Conservation (phyloP, 202 grass and related monocot genomes). For the Panicum hallii region DNA sequence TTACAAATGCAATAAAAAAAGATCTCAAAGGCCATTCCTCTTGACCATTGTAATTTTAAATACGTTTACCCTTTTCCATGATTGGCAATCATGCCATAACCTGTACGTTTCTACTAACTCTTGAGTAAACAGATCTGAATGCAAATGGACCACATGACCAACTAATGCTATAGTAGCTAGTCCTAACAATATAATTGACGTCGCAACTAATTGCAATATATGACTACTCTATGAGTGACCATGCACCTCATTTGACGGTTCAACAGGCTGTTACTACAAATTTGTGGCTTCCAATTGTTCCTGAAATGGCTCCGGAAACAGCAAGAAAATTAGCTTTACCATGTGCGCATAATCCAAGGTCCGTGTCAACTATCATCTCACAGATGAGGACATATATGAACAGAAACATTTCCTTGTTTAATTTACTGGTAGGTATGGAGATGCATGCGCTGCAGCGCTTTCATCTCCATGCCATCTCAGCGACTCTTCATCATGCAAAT, state of each 20-base stretch:
- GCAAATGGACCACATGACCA: slow-evolving; percentile 25
- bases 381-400: slow-evolving; percentile 26
- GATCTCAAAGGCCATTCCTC: too few relatives aligned
- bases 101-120: neutral
- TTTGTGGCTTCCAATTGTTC: neutral
- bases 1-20: slow-evolving; percentile 9
- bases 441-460: slow-evolving; percentile 23
- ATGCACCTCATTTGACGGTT: slow-evolving; percentile 8
- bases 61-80: neutral
- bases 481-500: neutral
- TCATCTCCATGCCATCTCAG: slow-evolving; percentile 26
- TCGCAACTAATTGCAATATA: slow-evolving; percentile 12
- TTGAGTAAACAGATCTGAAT: neutral
- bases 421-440: slow-evolving; percentile 33
- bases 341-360: neutral
- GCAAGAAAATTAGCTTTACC: neutral
- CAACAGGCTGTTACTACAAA: neutral
- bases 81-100: neutral
- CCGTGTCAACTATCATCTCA: slow-evolving; percentile 16
- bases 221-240: neutral
- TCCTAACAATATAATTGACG: slow-evolving; percentile 32
- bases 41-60: too few relatives aligned
- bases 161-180: slow-evolving; percentile 14
- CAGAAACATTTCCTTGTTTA: slow-evolving; percentile 40
- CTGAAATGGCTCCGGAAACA: slow-evolving; percentile 37